Base-by-base conservation (phyloP, 2,329 filamentous ascomycete genomes). In the Bipolaris bicolor region DNA sequence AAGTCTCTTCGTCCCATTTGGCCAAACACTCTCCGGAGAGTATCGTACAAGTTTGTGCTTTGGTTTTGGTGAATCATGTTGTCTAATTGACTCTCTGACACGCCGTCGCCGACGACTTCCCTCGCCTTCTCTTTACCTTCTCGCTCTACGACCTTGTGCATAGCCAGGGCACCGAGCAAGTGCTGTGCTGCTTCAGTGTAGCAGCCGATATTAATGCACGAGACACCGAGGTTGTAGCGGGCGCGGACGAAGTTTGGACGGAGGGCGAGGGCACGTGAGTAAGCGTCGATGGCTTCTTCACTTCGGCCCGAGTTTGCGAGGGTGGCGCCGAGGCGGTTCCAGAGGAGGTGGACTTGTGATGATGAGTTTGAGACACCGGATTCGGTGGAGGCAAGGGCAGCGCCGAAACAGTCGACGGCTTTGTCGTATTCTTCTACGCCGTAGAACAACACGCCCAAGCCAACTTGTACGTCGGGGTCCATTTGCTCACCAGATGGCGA, bases 391-490 rank as follows among this genome's bases (percentile, higher is more conserved):
- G 91, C 90, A 22, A 99, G 86, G 0, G 96, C 94, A 0, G 94
- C 89, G 54, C 90, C 90, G 85, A 99, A 99, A 82, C 96, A 99
- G 81, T 99, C 95, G 36, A 99, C 94, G 0, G 95, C 95, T 81
- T 99, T 99, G 75, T 95, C 91, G 80, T 97, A 98, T 74, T 98
- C 94, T 78, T 99, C 95, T 29, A 91, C 92, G 49, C 94, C 95
- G 79, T 99, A 99, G 81, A 99, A 98, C 15, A 99, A 85, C 4
- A 99, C 95, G 34, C 96, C 96, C 1, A 99, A 84, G 1, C 95
- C 95, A 57, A 99, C 95, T 78, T 99, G 96, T 7, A 99, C 95
- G 74, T 99, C 95, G 0, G 95, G 95, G 72, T 99, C 96, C 90
- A 99, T 98, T 71, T 95, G 91, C 71, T 92, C 91, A 59, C 94